Conservation (phyloP, 495 filamentous ascomycete species). For the Podospora conica region DNA sequence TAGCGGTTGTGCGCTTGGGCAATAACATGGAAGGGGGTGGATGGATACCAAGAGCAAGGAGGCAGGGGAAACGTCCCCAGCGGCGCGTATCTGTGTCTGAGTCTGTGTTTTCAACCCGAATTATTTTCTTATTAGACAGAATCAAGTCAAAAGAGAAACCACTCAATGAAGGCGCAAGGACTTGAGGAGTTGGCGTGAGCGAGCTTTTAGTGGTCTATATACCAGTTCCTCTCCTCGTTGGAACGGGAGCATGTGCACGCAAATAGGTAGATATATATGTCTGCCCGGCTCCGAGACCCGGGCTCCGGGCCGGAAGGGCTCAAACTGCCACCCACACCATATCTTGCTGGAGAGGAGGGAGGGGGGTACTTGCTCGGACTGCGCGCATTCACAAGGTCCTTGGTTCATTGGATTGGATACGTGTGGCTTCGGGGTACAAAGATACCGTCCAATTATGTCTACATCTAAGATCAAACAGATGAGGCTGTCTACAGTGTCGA, state of each 20-base stretch:
- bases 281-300: not conserved
- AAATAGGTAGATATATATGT: too few relatives aligned
- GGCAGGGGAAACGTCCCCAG: not conserved
- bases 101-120: not conserved
- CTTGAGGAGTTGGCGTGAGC: too few relatives aligned
- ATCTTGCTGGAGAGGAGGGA: not conserved
- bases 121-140: not conserved
- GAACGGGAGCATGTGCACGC: too few relatives aligned
- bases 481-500: not conserved
- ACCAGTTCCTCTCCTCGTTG: too few relatives aligned
- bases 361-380: not conserved
- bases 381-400: not conserved
- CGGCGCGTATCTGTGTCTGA: not conserved
- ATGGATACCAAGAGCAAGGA: not conserved
- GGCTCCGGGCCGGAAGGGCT: not conserved
- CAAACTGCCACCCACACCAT: not conserved
- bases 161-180: not conserved
- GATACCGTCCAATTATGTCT: not conserved
- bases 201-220: too few relatives aligned
- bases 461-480: not conserved
- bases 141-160: not conserved
- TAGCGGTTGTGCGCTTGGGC: not conserved
- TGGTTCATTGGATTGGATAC: not conserved
- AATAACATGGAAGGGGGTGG: not conserved
- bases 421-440: not conserved